A percentile compares a stretch with the other conserved stretches of the same genome.
phyloP scores from a whole-genome alignment of 129 eudicot species.

The Erigeron canadensis region DNA sequence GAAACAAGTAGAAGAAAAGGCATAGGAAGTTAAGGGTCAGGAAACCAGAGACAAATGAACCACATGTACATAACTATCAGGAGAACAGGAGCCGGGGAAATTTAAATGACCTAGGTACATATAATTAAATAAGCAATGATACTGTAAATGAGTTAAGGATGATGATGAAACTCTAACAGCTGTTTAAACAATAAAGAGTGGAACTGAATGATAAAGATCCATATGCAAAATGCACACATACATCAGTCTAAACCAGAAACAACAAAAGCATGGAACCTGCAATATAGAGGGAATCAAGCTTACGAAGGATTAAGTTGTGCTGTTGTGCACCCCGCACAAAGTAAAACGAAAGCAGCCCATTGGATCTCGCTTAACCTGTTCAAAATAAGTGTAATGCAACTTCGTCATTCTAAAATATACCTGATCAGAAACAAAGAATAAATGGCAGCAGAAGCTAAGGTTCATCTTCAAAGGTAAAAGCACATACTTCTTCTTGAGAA shows the following conservation, averaged over 20 bases:
- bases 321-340: constrained; percentile 99
- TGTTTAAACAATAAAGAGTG: neutral
- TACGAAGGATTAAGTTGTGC: constrained; percentile 96
- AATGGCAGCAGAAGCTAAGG: constrained; percentile 20
- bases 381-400: constrained; percentile 21
- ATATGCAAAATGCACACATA: constrained; percentile 4
- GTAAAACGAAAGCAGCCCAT: constrained; percentile 97
- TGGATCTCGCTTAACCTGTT: constrained; percentile 93
- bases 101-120: neutral
- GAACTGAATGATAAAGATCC: neutral
- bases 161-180: neutral
- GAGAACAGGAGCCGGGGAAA: neutral
- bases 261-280: constrained; percentile 6
- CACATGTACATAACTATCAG: neutral
- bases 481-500: constrained; percentile 83
- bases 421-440: constrained; percentile 19
- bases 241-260: constrained; percentile 20
- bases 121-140: neutral
- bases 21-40: neutral
- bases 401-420: constrained; percentile 1
- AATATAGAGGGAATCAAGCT: constrained; percentile 33
- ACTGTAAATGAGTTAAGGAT: neutral
- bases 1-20: neutral
- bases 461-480: constrained; percentile 22
- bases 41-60: neutral